phyloP scores from a whole-genome alignment of 2,329 filamentous ascomycete genomes.

The Fusarium sterilihyphosum region DNA sequence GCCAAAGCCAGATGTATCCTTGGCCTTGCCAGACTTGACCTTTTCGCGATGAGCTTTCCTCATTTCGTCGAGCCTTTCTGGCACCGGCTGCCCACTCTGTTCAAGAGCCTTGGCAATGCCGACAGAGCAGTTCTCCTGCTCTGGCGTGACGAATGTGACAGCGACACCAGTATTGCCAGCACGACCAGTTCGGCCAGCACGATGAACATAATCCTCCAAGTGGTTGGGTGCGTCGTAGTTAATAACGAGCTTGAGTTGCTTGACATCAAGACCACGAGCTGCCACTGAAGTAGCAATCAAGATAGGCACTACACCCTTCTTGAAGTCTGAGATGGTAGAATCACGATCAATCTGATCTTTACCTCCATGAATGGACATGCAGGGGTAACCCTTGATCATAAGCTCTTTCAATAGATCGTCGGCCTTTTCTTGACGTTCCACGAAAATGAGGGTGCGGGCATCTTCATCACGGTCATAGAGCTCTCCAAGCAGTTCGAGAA shows the following conservation, averaged over 20 bases:
- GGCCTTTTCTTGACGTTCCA: slow-evolving; percentile 90
- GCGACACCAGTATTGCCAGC: slow-evolving; percentile 95
- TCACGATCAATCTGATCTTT: slow-evolving; percentile 95
- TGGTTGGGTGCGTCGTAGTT: slow-evolving; percentile 96
- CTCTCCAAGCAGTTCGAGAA: slow-evolving; percentile 87
- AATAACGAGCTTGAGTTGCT: slow-evolving; percentile 93
- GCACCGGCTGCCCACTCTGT: slow-evolving; percentile 86
- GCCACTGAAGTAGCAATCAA: slow-evolving; percentile 96
- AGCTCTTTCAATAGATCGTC: slow-evolving; percentile 82
- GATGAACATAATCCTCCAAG: slow-evolving; percentile 95
- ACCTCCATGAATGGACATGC: slow-evolving; percentile 92
- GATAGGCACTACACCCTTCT: slow-evolving; percentile 87
- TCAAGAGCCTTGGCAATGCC: slow-evolving; percentile 92
- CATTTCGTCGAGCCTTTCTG: slow-evolving; percentile 73
- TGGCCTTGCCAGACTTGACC: slow-evolving; percentile 91
- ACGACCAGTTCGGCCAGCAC: slow-evolving; percentile 90
- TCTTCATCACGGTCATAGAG: slow-evolving; percentile 90
- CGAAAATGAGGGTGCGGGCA: slow-evolving; percentile 88
- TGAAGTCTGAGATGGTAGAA: slow-evolving; percentile 93
- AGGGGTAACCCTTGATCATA: slow-evolving; percentile 86
- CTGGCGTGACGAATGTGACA: slow-evolving; percentile 90
- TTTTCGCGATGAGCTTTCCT: slow-evolving; percentile 83
- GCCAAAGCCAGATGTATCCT: slow-evolving; percentile 89
- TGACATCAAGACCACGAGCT: slow-evolving; percentile 93
- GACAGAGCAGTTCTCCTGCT: slow-evolving; percentile 89